Base-by-base conservation (phyloP, 768 basidiomycete species). In the Termitomyces sp. region DNA sequence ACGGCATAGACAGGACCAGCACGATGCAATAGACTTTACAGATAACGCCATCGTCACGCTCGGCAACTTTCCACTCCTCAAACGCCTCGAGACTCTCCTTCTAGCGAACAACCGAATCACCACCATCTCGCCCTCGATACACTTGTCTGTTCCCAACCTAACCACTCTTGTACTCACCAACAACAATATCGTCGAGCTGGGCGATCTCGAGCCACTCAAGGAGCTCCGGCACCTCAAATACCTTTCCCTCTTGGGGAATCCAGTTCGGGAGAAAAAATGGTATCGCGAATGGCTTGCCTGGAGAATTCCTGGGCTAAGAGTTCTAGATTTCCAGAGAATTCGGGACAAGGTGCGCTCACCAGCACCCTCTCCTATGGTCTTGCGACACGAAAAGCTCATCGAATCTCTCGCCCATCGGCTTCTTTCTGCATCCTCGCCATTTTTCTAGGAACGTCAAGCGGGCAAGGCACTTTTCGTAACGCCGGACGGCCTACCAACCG, bases 241-340 rank as follows among this genome's bases (percentile, higher is more conserved):
- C 66, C 69, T 96, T 49, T 84, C 83, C 37, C 72, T 95, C 61
- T 62, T 90, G 60, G 92, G 90, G 22, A 90, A 90, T 63, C 91
- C 93, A 53, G 90, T 94, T 32, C 75, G 79, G 68, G 88, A 93
- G 76, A 90, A 89, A 79, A 91, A 93, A 82, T 91, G 88, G 84
- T 96, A 95, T 77, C 89, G 92, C 77, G 90, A 93, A 77, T 96
- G 93, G 93, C 83, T 94, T 77, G 84, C 90, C 64, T 93, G 84
- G 83, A 84, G 86, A 75, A 78, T 93, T 77, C 84, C 87, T 70
- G 80, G 81, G 67, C 80, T 96, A 67, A 85, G 93, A 80, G 89
- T 93, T 74, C 79, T 96, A 68, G 93, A 96, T 82, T 96, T 91
- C 74, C 89, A 93, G 80, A 85, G 93, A 74, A 90, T 96, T 65